A percentile compares a stretch with the other conserved stretches of the same genome.
phyloP scores from a whole-genome alignment of 192 early-diverging fungal species.

The Podila epigama region DNA sequence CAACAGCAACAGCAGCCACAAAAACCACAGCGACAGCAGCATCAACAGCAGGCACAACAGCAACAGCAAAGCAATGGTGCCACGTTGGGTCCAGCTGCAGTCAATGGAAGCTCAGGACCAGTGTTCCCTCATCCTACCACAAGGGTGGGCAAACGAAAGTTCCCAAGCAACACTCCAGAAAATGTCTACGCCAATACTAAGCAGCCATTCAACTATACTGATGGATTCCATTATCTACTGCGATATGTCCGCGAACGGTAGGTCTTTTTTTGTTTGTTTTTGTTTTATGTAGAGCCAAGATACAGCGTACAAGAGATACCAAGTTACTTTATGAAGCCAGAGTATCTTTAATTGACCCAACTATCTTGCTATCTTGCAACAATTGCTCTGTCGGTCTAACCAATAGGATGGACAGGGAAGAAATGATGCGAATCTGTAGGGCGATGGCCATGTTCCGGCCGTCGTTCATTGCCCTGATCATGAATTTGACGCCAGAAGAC shows the following conservation, averaged over 20 bases:
- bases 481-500: constrained; percentile 92
- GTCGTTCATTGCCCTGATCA: constrained; percentile 89
- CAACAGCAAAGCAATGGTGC: neutral
- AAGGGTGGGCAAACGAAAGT: constrained; percentile 50
- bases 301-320: too few species aligned
- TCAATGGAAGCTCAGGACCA: constrained; percentile 4
- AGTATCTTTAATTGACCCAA: neutral
- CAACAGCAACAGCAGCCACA: constrained; percentile 7
- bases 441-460: constrained; percentile 88
- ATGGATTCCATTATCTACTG: constrained; percentile 93
- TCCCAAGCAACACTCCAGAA: constrained; percentile 55
- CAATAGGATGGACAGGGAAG: constrained; percentile 79
- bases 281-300: too few species aligned
- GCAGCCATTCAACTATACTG: constrained; percentile 89
- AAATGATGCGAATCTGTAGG: constrained; percentile 85
- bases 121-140: constrained; percentile 22
- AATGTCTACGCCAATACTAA: constrained; percentile 83
- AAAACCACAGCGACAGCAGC: constrained; percentile 1
- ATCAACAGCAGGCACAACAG: constrained; percentile 4
- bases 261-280: neutral
- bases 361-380: neutral
- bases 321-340: too few species aligned
- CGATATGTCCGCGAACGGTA: constrained; percentile 79
- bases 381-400: neutral
- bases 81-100: neutral